These are phyloP conservation scores for Naematelia aurantialba DNA, from an alignment of 768 basidiomycete species.

Conservation along the genomic window DNA sequence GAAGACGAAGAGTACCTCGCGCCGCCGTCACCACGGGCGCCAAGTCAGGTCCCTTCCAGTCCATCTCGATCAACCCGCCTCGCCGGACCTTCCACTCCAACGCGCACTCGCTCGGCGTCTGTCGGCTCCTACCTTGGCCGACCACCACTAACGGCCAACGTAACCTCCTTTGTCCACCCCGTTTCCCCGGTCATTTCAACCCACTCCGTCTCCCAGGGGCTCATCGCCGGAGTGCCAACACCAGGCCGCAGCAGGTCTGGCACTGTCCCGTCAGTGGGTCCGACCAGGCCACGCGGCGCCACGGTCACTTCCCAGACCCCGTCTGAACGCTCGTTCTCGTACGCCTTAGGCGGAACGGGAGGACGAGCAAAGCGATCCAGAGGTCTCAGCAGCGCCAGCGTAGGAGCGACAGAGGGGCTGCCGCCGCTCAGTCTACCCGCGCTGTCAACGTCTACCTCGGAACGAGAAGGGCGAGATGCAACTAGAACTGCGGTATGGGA, in stretches of 20 bases:
- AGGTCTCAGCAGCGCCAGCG: background rate
- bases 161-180: slow-evolving; percentile 18
- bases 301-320: slow-evolving; percentile 4
- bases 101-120: slow-evolving; percentile 22
- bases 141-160: slow-evolving; percentile 32
- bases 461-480: background rate
- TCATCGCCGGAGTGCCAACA: background rate
- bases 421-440: background rate
- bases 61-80: slow-evolving; percentile 6
- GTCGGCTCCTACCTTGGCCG: slow-evolving; percentile 3
- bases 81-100: slow-evolving; percentile 1
- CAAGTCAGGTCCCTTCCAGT: background rate
- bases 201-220: too few relatives aligned
- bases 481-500: slow-evolving; percentile 21
- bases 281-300: slow-evolving; percentile 5
- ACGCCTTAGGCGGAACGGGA: slow-evolving; percentile 50
- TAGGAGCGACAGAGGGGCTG: background rate
- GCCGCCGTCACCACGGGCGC: background rate
- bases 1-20: slow-evolving; percentile 21
- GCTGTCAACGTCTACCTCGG: background rate
- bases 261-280: background rate
- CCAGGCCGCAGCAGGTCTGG: background rate
- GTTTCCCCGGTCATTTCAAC: slow-evolving; percentile 1
- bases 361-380: slow-evolving; percentile 38
- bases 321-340: slow-evolving; percentile 21